These are phyloP conservation scores for Nothopassalora personata DNA, from an alignment of 2,329 filamentous ascomycete species.

Conservation along the genomic window DNA sequence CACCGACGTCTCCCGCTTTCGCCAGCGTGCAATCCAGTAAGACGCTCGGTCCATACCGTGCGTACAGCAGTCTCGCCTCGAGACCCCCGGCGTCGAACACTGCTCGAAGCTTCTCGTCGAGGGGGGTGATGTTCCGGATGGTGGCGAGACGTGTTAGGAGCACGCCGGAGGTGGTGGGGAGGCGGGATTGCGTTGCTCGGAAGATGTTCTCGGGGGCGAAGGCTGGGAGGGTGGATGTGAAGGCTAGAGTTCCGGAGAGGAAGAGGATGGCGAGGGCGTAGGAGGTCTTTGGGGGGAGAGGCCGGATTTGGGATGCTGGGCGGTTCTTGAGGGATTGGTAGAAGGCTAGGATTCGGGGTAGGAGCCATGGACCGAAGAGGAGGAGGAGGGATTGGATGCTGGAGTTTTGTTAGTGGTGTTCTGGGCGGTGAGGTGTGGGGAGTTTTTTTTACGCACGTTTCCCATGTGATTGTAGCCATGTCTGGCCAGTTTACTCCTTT, in stretches of 20 bases:
- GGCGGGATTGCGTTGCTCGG: conserved; percentile 66
- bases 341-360: conserved; percentile 61
- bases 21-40: conserved; percentile 72
- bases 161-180: conserved; percentile 79
- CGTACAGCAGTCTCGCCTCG: conserved; percentile 72
- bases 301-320: conserved; percentile 38
- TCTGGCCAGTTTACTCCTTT: too few species aligned
- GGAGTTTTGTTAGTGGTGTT: not conserved
- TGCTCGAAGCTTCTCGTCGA: conserved; percentile 60
- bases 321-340: conserved; percentile 53
- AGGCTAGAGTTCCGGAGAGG: conserved; percentile 47
- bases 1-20: conserved; percentile 39
- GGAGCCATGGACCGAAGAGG: conserved; percentile 63
- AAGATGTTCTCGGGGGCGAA: conserved; percentile 81
- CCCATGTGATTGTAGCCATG: not conserved
- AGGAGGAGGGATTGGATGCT: conserved; percentile 45
- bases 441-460: not conserved
- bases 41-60: conserved; percentile 72
- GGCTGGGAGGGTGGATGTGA: conserved; percentile 60
- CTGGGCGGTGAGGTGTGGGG: not conserved
- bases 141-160: conserved; percentile 70
- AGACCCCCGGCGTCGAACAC: conserved; percentile 59
- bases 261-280: conserved; percentile 58
- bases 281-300: conserved; percentile 51
- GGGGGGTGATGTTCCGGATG: conserved; percentile 52